phyloP scores from a whole-genome alignment of 805 yeast genomes.

The Millerozyma miso region DNA sequence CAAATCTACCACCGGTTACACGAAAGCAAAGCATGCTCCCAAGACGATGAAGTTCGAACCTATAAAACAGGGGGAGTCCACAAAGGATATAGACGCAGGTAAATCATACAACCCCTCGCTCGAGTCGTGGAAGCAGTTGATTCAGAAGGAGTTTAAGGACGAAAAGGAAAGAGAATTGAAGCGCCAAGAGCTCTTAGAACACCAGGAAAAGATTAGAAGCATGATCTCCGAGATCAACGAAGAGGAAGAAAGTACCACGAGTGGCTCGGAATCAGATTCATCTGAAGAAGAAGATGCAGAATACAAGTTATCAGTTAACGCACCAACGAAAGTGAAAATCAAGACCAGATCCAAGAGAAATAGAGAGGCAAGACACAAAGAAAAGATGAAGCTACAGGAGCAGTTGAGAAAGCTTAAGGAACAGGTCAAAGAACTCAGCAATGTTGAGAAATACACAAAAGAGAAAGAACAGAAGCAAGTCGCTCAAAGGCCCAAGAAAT shows the following conservation, averaged over 20 bases:
- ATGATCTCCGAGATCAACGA: constrained; percentile 62
- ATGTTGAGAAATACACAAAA: constrained; percentile 23
- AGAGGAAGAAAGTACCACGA: constrained; percentile 45
- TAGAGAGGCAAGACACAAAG: constrained; percentile 58
- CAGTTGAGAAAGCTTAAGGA: constrained; percentile 54
- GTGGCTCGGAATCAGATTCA: constrained; percentile 29
- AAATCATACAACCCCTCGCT: constrained; percentile 89
- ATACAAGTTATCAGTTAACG: constrained; percentile 61
- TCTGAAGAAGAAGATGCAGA: constrained; percentile 22
- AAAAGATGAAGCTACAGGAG: constrained; percentile 49
- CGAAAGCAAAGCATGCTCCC: constrained; percentile 52
- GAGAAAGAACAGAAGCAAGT: constrained; percentile 20
- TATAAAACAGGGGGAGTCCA: constrained; percentile 43
- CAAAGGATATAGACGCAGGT: constrained; percentile 68
- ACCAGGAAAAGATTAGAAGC: constrained; percentile 58
- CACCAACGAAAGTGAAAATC: constrained; percentile 61
- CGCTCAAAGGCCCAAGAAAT: constrained; percentile 11
- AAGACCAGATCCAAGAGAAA: constrained; percentile 80
- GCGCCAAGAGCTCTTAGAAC: constrained; percentile 56
- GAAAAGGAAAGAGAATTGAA: constrained; percentile 68
- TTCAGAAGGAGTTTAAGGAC: constrained; percentile 58
- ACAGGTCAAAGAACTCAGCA: constrained; percentile 56
- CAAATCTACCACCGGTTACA: constrained; percentile 17
- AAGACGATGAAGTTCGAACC: constrained; percentile 51
- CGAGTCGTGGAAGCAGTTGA: constrained; percentile 74